Evolutionary conservation across 2,329 filamentous ascomycete genomes (phyloP), one percentile per base, ranked within the genome.

Genomic region (Orbilia javanica): DNA sequence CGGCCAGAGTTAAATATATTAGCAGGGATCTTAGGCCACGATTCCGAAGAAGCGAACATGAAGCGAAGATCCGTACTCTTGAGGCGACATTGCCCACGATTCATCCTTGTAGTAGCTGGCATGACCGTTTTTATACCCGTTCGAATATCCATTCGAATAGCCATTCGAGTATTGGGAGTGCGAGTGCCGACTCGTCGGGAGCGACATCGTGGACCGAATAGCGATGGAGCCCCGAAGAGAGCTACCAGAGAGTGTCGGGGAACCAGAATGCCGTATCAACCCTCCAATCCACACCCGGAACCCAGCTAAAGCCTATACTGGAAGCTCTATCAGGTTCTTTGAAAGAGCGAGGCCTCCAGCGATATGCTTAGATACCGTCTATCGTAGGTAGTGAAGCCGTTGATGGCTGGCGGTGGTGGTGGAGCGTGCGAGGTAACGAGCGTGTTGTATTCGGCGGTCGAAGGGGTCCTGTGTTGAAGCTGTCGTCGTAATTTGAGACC

Each of bases 51-150:
- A 67, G 22, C 60, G 34, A 67, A 39, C 64, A 34, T 25, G 29
- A 52, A 22, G 63, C 27, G 42, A 52, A 11, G 29, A 11, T 63
- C 22, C 70, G 27, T 79, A 79, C 75, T 74, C 53, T 34, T 79
- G 63, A 52, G 75, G 75, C 22, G 75, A 79, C 64, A 74, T 74
- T 31, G 67, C 63, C 57, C 57, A 76, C 22, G 69, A 79, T 50
- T 65, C 73, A 29, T 79, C 70, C 44, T 48, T 73, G 39, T 78
- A 71, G 50, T 72, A 72, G 22, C 53, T 60, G 1, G 75, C 39
- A 57, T 79, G 65, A 7, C 75, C 75, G 36, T 79, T 79, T 15
- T 78, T 18, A 20, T 71, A 72, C 3, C 74, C 74, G 20, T 72
- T 72, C 15, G 64, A 68, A 20, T 71, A 72, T 8, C 74, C 74